Evolutionary conservation across 306 rosid species (phyloP).

Genomic region (Ziziphus jujuba): DNA sequence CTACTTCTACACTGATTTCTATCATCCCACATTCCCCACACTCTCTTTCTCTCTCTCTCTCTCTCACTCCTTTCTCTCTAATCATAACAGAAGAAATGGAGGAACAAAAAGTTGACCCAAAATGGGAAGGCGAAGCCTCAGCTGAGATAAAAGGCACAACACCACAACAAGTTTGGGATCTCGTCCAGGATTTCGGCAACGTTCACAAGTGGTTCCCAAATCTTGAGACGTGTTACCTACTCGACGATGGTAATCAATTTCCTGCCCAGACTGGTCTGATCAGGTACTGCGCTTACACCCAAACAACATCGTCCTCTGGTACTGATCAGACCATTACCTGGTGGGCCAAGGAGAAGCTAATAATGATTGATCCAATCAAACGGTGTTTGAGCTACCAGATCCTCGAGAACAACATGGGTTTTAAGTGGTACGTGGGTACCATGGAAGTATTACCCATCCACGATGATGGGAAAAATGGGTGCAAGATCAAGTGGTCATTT

Average conservation of each 20-base stretch:
- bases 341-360: slow-evolving; percentile 61
- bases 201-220: slow-evolving; percentile 34
- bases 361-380: slow-evolving; percentile 41
- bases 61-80: too few relatives aligned
- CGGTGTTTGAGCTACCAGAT: slow-evolving; percentile 47
- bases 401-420: slow-evolving; percentile 45
- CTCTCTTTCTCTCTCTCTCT: too few relatives aligned
- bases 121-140: slow-evolving; percentile 37
- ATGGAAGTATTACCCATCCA: slow-evolving; percentile 25
- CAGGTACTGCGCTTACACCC: slow-evolving; percentile 43
- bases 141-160: slow-evolving; percentile 8
- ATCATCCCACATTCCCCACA: too few relatives aligned
- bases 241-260: slow-evolving; percentile 30
- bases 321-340: neutral
- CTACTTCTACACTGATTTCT: too few relatives aligned
- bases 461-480: slow-evolving; percentile 24
- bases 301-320: neutral
- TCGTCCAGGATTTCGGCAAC: slow-evolving; percentile 59
- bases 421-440: slow-evolving; percentile 43
- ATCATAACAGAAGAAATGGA: slow-evolving; percentile 7
- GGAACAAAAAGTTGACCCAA: slow-evolving; percentile 5
- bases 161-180: slow-evolving; percentile 35
- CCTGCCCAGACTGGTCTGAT: slow-evolving; percentile 46
- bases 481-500: slow-evolving; percentile 59
- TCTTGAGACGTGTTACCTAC: slow-evolving; percentile 37